phyloP scores from a whole-genome alignment of 495 filamentous ascomycete species.

The Neurospora sp. region DNA sequence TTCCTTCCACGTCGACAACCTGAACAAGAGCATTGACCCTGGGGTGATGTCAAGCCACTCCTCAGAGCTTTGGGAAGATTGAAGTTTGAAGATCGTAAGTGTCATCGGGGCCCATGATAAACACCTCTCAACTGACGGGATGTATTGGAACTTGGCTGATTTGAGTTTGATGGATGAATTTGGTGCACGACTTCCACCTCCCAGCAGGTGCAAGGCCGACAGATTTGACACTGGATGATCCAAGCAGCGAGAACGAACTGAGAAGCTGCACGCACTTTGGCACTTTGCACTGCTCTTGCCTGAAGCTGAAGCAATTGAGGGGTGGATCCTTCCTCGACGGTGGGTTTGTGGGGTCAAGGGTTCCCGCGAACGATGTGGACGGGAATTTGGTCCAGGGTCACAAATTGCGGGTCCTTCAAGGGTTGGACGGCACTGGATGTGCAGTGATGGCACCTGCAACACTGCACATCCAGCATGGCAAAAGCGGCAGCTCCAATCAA shows the following conservation, averaged over 20 bases:
- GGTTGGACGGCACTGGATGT: background rate
- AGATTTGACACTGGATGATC: background rate
- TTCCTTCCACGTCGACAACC: background rate
- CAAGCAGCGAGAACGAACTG: background rate
- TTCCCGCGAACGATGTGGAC: background rate
- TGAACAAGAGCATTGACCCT: background rate
- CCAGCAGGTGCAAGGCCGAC: background rate
- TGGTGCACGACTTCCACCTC: background rate
- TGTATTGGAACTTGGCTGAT: background rate
- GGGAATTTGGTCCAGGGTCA: background rate
- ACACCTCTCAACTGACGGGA: background rate
- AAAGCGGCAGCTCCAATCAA: background rate
- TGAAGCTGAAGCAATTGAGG: background rate
- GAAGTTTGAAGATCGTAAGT: background rate
- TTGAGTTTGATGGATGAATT: background rate
- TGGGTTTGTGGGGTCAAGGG: background rate
- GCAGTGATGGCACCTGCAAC: background rate
- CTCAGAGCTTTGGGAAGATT: background rate
- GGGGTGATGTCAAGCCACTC: background rate
- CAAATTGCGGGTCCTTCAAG: background rate
- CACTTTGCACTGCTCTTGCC: background rate
- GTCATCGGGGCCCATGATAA: background rate
- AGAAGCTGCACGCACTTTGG: background rate
- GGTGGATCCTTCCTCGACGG: background rate
- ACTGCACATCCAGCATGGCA: background rate